These are phyloP conservation scores for Capronia americana DNA, from an alignment of 2,329 filamentous ascomycete species.

Conservation along the genomic window DNA sequence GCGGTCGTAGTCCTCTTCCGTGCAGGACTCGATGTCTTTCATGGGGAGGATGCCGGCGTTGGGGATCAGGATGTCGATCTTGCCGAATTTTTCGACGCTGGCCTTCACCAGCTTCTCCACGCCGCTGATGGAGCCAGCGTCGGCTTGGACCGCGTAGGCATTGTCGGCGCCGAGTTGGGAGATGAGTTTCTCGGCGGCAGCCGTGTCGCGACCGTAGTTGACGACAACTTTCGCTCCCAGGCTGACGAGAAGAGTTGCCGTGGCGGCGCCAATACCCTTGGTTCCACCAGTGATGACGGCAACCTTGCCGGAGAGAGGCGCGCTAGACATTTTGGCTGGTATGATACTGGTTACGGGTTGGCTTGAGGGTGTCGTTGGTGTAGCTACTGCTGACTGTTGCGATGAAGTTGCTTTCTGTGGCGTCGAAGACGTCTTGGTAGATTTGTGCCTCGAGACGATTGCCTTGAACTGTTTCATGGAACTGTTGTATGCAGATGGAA, in stretches of 20 bases:
- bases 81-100: constrained; percentile 58
- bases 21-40: constrained; percentile 57
- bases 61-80: constrained; percentile 65
- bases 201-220: constrained; percentile 64
- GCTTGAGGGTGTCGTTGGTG: neutral
- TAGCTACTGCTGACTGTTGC: neutral
- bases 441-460: constrained; percentile 19
- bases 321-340: constrained; percentile 24
- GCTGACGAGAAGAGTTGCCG: constrained; percentile 47
- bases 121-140: constrained; percentile 56
- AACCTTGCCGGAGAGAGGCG: constrained; percentile 38
- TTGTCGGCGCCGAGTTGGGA: constrained; percentile 55
- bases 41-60: constrained; percentile 62
- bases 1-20: constrained; percentile 59
- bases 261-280: constrained; percentile 51
- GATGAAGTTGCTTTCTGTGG: neutral
- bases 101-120: constrained; percentile 58
- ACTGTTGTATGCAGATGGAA: neutral
- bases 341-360: neutral
- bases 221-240: constrained; percentile 55
- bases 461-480: constrained; percentile 19
- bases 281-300: constrained; percentile 51
- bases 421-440: constrained; percentile 1
- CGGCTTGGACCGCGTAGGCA: constrained; percentile 60
- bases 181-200: constrained; percentile 62